phyloP scores from a whole-genome alignment of 495 filamentous ascomycete species.

The Massariosphaeria phaeospora region DNA sequence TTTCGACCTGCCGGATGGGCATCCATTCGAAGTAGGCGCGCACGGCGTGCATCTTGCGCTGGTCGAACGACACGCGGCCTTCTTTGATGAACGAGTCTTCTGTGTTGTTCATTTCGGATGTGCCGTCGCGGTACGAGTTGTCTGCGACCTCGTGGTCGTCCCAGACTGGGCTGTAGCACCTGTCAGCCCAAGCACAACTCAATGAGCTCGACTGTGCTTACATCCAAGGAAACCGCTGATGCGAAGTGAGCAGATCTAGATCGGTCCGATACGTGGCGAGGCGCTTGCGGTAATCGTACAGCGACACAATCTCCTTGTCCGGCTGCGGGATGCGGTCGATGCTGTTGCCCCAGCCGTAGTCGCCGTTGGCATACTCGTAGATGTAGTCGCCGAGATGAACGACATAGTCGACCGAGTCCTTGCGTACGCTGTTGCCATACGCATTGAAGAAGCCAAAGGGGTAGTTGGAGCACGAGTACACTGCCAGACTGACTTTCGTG shows the following conservation, averaged over 20 bases:
- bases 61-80: slow-evolving; percentile 57
- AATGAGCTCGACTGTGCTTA: slow-evolving; percentile 60
- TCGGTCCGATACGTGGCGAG: slow-evolving; percentile 60
- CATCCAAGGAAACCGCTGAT: slow-evolving; percentile 62
- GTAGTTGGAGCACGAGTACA: slow-evolving; percentile 43
- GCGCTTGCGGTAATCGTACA: slow-evolving; percentile 60
- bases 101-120: slow-evolving; percentile 53
- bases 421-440: slow-evolving; percentile 60
- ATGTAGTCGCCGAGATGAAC: slow-evolving; percentile 65
- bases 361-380: slow-evolving; percentile 57
- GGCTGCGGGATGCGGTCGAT: slow-evolving; percentile 53
- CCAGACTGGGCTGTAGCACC: slow-evolving; percentile 58
- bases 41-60: slow-evolving; percentile 65
- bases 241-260: slow-evolving; percentile 53
- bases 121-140: slow-evolving; percentile 56
- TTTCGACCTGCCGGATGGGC: slow-evolving; percentile 51
- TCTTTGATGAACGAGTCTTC: slow-evolving; percentile 56
- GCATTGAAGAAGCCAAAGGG: slow-evolving; percentile 59
- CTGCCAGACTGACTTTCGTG: slow-evolving; percentile 37
- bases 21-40: slow-evolving; percentile 65
- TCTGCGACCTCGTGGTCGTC: slow-evolving; percentile 64
- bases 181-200: no score
- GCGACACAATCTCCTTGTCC: slow-evolving; percentile 46
- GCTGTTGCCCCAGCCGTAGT: slow-evolving; percentile 53
- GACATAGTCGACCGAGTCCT: slow-evolving; percentile 63